A percentile compares a stretch with the other conserved stretches of the same genome.
phyloP scores from a whole-genome alignment of 345 rosid genomes.

The Lagerstroemia speciosa region DNA sequence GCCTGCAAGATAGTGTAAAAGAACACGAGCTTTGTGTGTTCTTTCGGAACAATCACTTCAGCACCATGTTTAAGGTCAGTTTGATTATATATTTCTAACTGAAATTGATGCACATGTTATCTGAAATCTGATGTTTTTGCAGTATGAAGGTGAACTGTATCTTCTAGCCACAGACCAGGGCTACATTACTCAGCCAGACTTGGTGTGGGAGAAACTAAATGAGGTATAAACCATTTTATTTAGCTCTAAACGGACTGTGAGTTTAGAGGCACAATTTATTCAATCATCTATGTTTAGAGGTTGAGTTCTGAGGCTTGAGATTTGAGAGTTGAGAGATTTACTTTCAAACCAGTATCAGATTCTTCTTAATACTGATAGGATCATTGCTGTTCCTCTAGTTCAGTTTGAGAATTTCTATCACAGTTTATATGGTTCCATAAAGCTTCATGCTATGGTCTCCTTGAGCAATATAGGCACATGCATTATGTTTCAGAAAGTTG shows the following conservation, averaged over 20 bases:
- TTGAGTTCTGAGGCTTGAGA: not conserved
- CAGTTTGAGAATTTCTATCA: not conserved
- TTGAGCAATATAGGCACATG: not conserved
- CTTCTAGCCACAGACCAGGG: slow-evolving; percentile 99
- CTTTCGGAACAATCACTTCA: slow-evolving; percentile 96
- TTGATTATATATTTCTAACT: slow-evolving; percentile 2
- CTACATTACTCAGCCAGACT: slow-evolving; percentile 77
- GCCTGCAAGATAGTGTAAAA: slow-evolving; percentile 81
- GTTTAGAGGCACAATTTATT: not conserved
- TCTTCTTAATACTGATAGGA: not conserved
- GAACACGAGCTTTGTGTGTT: slow-evolving; percentile 95
- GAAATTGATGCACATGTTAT: not conserved
- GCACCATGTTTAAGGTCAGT: slow-evolving; percentile 98
- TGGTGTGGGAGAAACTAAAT: slow-evolving; percentile 96
- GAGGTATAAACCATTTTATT: slow-evolving; percentile 46
- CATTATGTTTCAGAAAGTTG: not conserved
- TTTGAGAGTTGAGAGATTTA: not conserved
- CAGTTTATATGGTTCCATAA: no score
- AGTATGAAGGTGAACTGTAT: slow-evolving; percentile 92
- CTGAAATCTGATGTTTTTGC: slow-evolving; percentile 20
- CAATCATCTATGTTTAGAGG: not conserved
- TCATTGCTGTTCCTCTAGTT: not conserved
- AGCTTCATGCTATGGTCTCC: no score
- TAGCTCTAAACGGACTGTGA: not conserved
- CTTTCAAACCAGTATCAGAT: not conserved